Conservation (phyloP, 2,329 filamentous ascomycete species). For the Xylaria sp. region DNA sequence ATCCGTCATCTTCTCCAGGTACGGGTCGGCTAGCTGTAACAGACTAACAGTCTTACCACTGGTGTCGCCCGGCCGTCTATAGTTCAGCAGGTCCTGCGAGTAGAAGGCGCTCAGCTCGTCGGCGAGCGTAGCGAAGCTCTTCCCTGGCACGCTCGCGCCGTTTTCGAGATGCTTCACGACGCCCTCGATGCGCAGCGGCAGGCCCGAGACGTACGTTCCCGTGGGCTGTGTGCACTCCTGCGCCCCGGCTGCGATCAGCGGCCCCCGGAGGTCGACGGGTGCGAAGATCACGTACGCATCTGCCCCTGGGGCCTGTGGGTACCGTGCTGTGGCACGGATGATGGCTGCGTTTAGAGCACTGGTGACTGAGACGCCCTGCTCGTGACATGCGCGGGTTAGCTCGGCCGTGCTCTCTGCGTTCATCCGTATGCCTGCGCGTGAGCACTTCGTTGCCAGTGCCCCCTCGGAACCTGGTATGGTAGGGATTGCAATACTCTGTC, state of each 20-base stretch:
- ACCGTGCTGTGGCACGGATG: slow-evolving; percentile 35
- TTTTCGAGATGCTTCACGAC: background rate
- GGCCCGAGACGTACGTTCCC: slow-evolving; percentile 37
- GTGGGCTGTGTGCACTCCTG: slow-evolving; percentile 2
- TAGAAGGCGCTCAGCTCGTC: slow-evolving; percentile 36
- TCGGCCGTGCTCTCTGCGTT: slow-evolving; percentile 21
- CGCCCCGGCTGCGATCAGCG: slow-evolving; percentile 12
- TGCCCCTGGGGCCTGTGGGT: slow-evolving; percentile 36
- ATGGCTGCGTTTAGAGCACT: slow-evolving; percentile 41
- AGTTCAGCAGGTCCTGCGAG: slow-evolving; percentile 40
- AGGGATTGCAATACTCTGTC: slow-evolving; percentile 41
- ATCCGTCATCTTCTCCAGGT: slow-evolving; percentile 23
- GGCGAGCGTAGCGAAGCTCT: slow-evolving; percentile 35
- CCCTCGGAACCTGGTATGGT: slow-evolving; percentile 30
- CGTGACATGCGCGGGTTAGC: slow-evolving; percentile 28
- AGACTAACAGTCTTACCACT: slow-evolving; percentile 28
- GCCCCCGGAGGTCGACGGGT: slow-evolving; percentile 36
- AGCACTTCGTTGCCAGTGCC: slow-evolving; percentile 14
- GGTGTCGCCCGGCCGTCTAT: slow-evolving; percentile 36
- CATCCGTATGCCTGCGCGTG: slow-evolving; percentile 18
- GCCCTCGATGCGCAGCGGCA: slow-evolving; percentile 38
- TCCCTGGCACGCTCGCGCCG: slow-evolving; percentile 8
- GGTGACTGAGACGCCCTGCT: slow-evolving; percentile 32
- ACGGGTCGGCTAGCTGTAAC: slow-evolving; percentile 30
- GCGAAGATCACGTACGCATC: slow-evolving; percentile 39